A percentile compares a stretch with the other conserved stretches of the same genome.
Conservation (phyloP, 495 filamentous ascomycete genomes). For the Aspergillus avenaceus region DNA sequence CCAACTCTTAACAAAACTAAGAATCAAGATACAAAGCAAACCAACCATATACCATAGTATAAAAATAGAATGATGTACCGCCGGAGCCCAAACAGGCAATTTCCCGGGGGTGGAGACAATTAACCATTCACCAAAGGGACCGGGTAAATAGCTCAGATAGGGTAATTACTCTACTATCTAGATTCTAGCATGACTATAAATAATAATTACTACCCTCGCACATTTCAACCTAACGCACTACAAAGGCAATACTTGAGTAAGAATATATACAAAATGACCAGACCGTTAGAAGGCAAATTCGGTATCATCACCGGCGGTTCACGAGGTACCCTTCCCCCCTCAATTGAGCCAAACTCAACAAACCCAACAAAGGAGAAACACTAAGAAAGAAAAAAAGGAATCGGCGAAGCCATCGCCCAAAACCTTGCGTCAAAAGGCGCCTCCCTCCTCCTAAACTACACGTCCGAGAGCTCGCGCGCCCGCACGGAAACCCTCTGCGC, state of each 20-base stretch:
- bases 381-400: slow-evolving; percentile 50
- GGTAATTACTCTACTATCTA: too few relatives aligned
- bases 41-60: too few relatives aligned
- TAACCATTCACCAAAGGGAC: not conserved
- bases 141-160: not conserved
- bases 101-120: slow-evolving; percentile 19
- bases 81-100: slow-evolving; percentile 20
- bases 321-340: slow-evolving; percentile 47
- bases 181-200: too few relatives aligned
- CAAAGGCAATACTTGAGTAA: too few relatives aligned
- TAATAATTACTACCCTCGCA: too few relatives aligned
- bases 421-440: slow-evolving; percentile 75
- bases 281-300: slow-evolving; percentile 59
- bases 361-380: not conserved
- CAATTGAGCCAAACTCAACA: not conserved
- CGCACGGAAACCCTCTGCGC: slow-evolving; percentile 41
- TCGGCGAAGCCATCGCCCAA: slow-evolving; percentile 76
- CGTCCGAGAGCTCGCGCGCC: slow-evolving; percentile 51
- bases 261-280: slow-evolving; percentile 12
- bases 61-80: slow-evolving; percentile 1
- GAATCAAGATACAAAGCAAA: too few relatives aligned
- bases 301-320: slow-evolving; percentile 77
- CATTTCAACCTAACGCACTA: too few relatives aligned
- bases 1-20: too few relatives aligned
- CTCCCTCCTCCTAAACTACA: slow-evolving; percentile 67